Conservation (phyloP, 768 basidiomycete species). For the Glaciozyma martinii region DNA sequence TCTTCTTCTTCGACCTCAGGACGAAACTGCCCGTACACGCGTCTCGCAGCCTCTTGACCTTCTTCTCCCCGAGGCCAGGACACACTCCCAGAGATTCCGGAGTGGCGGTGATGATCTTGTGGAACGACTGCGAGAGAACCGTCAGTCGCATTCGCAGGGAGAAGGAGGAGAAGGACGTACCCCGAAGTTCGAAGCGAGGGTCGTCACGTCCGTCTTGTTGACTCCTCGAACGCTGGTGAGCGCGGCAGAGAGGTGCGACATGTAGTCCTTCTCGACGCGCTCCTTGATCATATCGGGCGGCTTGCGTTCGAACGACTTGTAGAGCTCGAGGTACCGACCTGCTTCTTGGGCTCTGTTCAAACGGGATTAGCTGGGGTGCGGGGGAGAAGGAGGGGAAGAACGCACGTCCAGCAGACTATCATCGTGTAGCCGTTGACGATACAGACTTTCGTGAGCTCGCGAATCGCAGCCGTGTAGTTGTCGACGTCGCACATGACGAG, state of each 20-base stretch:
- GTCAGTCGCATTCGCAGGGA: not conserved
- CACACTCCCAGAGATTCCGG: constrained; percentile 66
- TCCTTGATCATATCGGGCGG: constrained; percentile 91
- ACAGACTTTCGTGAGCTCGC: constrained; percentile 78
- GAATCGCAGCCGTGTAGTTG: constrained; percentile 82
- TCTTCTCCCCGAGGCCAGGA: constrained; percentile 58
- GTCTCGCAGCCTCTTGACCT: not conserved
- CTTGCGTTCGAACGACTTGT: constrained; percentile 89
- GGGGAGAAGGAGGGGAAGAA: constrained; percentile 3
- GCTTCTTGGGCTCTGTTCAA: constrained; percentile 72
- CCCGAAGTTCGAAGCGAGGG: constrained; percentile 79
- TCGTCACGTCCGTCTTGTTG: constrained; percentile 95
- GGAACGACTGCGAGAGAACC: constrained; percentile 61
- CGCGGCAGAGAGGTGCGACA: constrained; percentile 65
- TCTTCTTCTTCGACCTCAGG: constrained; percentile 48
- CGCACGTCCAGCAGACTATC: constrained; percentile 83
- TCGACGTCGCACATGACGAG: constrained; percentile 86
- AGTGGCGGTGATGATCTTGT: constrained; percentile 64
- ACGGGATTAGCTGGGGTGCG: not conserved
- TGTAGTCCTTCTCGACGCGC: constrained; percentile 79
- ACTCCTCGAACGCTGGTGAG: constrained; percentile 85
- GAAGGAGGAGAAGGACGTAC: constrained; percentile 46
- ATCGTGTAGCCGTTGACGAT: constrained; percentile 87
- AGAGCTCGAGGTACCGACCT: constrained; percentile 77
- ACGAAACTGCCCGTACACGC: not conserved